Base-by-base conservation (phyloP, 768 basidiomycete genomes). In the Tremella fuciformis region DNA sequence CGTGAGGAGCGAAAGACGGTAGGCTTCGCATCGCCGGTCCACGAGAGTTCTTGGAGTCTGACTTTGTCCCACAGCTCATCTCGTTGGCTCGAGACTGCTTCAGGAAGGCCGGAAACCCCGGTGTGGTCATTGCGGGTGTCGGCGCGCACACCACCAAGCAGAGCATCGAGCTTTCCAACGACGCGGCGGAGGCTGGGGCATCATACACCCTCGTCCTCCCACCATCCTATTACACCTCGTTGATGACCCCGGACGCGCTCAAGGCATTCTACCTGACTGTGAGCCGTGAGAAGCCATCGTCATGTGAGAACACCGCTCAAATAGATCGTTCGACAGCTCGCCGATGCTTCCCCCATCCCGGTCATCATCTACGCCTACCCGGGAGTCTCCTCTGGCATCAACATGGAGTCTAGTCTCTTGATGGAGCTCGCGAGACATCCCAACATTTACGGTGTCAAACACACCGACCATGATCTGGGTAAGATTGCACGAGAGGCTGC, bases 401-500 rank as follows among this genome's bases (percentile, higher is more conserved):
- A 77, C 40, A 65, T 79, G 25, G 64, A 70, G 51, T 67, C 76
- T 18, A 73, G 72, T 29, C 59, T 76, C n/a, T 69, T 77, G 53
- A 53, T 49, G n/a, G 44, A 58, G 21, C 61, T 79, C 26, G 76
- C 76, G 3, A 52, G 53, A 60, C 78, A 78, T 58, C 62, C 64
- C 21, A 79, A 79, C 60, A 77, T 79, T 50, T 71, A 64, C 13
- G 78, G 76, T 13, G 69, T 78, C 51, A 79, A 79, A 63, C 71
- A 77, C 58, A 77, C 77, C 9, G 76, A 76, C 55, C 73, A 76
- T 42, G 74, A 75, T 57, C 71, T 78, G 3, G 76, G 74, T 3
- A 73, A 73, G 46, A 73, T 74, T n/a, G n/a, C n/a, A n/a, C n/a
- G n/a, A n/a, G n/a, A n/a, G n/a, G n/a, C n/a, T n/a, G n/a, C n/a